These are phyloP conservation scores for Petunia hybrid DNA, from an alignment of 305 asterid genomes.

Conservation along the genomic window DNA sequence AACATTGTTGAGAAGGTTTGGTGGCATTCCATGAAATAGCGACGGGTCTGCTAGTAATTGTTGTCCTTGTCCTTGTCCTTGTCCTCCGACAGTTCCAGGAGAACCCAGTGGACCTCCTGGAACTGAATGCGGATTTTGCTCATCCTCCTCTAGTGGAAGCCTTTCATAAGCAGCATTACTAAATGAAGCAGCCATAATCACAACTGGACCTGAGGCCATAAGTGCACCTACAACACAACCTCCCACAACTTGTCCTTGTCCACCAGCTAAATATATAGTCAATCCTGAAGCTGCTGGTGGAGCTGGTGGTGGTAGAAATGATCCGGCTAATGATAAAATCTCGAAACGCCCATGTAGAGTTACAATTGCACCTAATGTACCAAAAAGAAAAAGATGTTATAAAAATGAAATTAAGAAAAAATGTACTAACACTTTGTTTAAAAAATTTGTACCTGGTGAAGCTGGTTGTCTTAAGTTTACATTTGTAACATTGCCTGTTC, in stretches of 20 bases:
- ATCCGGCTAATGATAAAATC: constrained; percentile 43
- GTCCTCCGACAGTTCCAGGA: constrained; percentile 29
- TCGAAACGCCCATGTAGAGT: constrained; percentile 42
- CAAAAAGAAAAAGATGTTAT: background rate
- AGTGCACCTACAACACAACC: constrained; percentile 42
- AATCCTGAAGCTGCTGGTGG: constrained; percentile 39
- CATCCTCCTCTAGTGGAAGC: constrained; percentile 44
- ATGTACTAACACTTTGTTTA: too few relatives aligned
- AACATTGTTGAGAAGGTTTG: constrained; percentile 40
- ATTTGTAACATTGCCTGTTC: constrained; percentile 41
- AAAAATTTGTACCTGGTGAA: constrained; percentile 33
- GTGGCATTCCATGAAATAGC: constrained; percentile 42
- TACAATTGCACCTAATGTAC: constrained; percentile 32
- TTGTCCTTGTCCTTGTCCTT: constrained; percentile 30
- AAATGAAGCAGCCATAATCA: constrained; percentile 44
- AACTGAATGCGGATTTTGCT: constrained; percentile 1
- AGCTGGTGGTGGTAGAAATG: constrained; percentile 47
- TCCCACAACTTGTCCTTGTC: constrained; percentile 49
- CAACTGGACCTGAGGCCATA: constrained; percentile 42
- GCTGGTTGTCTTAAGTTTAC: constrained; percentile 45
- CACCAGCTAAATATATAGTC: constrained; percentile 45
- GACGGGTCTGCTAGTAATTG: constrained; percentile 37
- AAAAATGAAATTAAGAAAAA: background rate
- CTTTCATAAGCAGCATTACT: constrained; percentile 47
- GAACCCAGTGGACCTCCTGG: constrained; percentile 39